A percentile compares a stretch with the other conserved stretches of the same genome.
Evolutionary conservation across 2,329 filamentous ascomycete genomes (phyloP).

Genomic region (Ophiostoma ips): DNA sequence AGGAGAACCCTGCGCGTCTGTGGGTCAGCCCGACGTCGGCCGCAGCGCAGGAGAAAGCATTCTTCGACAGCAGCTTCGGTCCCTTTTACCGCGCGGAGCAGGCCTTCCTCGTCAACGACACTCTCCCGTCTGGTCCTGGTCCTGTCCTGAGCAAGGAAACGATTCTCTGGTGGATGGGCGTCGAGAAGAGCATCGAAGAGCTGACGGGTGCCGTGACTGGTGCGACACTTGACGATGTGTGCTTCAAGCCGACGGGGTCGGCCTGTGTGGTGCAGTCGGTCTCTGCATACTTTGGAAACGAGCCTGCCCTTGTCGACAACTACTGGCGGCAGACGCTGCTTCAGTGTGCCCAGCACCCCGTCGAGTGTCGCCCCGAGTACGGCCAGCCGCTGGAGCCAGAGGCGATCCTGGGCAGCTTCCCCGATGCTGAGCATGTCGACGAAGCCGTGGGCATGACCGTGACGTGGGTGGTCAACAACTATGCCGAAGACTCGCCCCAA

Average conservation of each 20-base stretch:
- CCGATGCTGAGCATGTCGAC: constrained; percentile 47
- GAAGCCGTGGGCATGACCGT: constrained; percentile 70
- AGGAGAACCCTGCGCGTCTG: constrained; percentile 75
- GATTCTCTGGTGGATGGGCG: constrained; percentile 82
- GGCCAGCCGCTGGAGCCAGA: constrained; percentile 76
- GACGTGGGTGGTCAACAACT: constrained; percentile 91
- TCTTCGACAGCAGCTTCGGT: constrained; percentile 86
- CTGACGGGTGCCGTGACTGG: constrained; percentile 57
- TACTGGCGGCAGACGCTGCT: constrained; percentile 61
- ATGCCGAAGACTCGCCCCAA: constrained; percentile 56
- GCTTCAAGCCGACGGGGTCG: constrained; percentile 82
- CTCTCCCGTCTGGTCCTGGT: constrained; percentile 43
- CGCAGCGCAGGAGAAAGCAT: constrained; percentile 83
- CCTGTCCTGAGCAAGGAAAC: constrained; percentile 83
- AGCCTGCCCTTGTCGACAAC: constrained; percentile 46
- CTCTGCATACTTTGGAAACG: constrained; percentile 72
- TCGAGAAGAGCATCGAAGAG: constrained; percentile 63
- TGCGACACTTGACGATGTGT: constrained; percentile 66
- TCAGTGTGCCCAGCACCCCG: constrained; percentile 65
- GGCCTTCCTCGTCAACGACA: constrained; percentile 86
- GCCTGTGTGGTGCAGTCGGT: constrained; percentile 88
- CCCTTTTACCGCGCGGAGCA: constrained; percentile 94
- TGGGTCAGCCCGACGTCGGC: constrained; percentile 95
- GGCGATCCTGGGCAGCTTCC: constrained; percentile 74
- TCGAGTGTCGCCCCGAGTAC: constrained; percentile 76